phyloP scores from a whole-genome alignment of 2,329 filamentous ascomycete species.

The Periconia sp. region DNA sequence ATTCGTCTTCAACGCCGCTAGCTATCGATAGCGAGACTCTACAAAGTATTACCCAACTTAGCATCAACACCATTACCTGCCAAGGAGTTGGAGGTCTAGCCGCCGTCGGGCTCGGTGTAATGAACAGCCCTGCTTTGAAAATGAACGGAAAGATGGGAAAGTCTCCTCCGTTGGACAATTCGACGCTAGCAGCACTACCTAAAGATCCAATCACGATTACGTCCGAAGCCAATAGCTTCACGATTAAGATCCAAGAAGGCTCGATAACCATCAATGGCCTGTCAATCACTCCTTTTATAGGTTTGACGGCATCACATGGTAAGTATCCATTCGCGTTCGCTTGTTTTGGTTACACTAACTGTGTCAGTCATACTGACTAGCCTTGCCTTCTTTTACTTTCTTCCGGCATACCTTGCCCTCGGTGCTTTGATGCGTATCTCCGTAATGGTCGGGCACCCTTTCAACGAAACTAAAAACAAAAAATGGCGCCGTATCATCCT shows the following conservation, averaged over 20 bases:
- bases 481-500: conserved; percentile 31
- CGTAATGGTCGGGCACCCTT: conserved; percentile 26
- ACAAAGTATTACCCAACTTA: conserved; percentile 22
- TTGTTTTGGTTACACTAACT: neutral
- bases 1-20: conserved; percentile 16
- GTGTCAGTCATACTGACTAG: conserved; percentile 23
- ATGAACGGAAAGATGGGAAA: conserved; percentile 3
- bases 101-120: conserved; percentile 23
- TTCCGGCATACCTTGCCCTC: conserved; percentile 32
- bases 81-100: conserved; percentile 34
- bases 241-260: conserved; percentile 22
- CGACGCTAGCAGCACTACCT: conserved; percentile 22
- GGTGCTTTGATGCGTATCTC: conserved; percentile 34
- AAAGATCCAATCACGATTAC: conserved; percentile 28
- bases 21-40: conserved; percentile 28
- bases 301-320: conserved; percentile 32
- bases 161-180: conserved; percentile 21
- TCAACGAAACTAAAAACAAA: conserved; percentile 29
- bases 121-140: conserved; percentile 19
- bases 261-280: conserved; percentile 30
- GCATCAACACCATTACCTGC: conserved; percentile 28
- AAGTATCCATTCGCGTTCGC: neutral
- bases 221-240: conserved; percentile 31
- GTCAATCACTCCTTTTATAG: conserved; percentile 19
- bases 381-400: conserved; percentile 30